Base-by-base conservation (phyloP, 2,329 filamentous ascomycete species). In the Grosmannia penicillata region DNA sequence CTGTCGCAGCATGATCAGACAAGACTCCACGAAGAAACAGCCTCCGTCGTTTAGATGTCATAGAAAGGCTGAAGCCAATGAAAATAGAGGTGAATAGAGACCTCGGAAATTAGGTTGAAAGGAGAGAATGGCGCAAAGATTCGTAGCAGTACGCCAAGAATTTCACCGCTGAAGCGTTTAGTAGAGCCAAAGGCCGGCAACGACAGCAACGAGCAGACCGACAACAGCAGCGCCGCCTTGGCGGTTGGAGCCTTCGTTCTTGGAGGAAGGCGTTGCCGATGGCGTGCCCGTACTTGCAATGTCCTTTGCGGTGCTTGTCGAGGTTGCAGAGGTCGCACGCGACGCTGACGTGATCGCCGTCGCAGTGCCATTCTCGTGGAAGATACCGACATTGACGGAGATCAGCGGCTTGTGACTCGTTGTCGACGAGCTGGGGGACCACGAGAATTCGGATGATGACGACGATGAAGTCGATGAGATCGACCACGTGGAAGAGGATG, bases 171-270 rank as follows among this genome's bases (percentile, higher is more conserved):
- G 23, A 8, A 8, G n/a, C 11, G n/a, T 5, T 40, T 45, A 71
- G 45, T 65, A 62, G 45, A 70, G 55, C 47, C 60, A 67, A 14
- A 62, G 61, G 21, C 69, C 63, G 19, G 68, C 70, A 24, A 72
- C 57, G 32, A 75, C 60, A 38, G 70, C 71, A 33, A 75, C 60
- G 31, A 75, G 56, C 18, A 75, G 59, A 33, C 71, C 68, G 8
- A 61, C 68, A 28, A 71, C 53, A 36, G 70, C 68, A 35, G 63
- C 60, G 37, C 63, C 63, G 36, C 65, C 63, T 46, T 70, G 62
- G 33, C 58, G 58, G 6, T 50, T 55, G 6, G 49, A 51, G 17
- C 61, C 65, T 45, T 70, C 66, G 44, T 58, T 69, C 15, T 49
- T 49, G 17, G 51, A 46, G 17, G 49, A 39, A 10, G 52, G 45